Base-by-base conservation (phyloP, 345 rosid species). In the Cardamine resedifolia region DNA sequence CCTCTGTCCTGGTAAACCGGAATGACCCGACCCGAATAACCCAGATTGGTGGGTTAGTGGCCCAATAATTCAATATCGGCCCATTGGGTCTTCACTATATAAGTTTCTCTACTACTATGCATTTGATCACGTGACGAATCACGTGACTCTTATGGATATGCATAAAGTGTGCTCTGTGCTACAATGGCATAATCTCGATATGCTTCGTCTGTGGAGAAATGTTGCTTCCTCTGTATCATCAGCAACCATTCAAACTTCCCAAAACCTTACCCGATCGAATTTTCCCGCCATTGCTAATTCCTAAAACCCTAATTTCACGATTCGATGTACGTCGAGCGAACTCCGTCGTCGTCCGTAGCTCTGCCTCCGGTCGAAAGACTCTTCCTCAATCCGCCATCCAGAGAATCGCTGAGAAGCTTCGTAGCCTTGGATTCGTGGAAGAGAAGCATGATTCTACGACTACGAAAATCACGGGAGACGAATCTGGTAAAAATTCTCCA, bases 321-420 rank as follows among this genome's bases (percentile, higher is more conserved):
- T 14, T 20, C 66, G 41, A 56, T 55, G 64, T 62, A 16, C 53
- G 77, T 62, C 74, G 77, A 73, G 76, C 55, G 26, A 57, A 57
- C 73, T 60, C 49, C 71, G 30, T 70, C 47, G 34, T 58, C 53
- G 44, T 61, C 82, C 76, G 77, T 72, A 43, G 78, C 33, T 77
- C 88, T 39, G 1, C 43, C 6, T 33, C 83, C 76, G 72, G 72
- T 71, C 45, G 77, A 31, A 60, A 71, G 21, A 80, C 83, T 58
- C 81, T 85, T 66, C 86, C 92, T 14, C 83, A 81, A 28, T 84
- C 92, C 45, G 96, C 97, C 48, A 94, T 91, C 78, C 83, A 80
- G 52, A 88, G 98, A 49, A 91, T 91, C 49, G 97, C 98, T 10
- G 92, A 94, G 38, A 94, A 94, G 89, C 98, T 94, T 55, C 96